Evolutionary conservation across 805 yeast genomes (phyloP).

Genomic region (Cyberlindnera euphorbiiphila): DNA sequence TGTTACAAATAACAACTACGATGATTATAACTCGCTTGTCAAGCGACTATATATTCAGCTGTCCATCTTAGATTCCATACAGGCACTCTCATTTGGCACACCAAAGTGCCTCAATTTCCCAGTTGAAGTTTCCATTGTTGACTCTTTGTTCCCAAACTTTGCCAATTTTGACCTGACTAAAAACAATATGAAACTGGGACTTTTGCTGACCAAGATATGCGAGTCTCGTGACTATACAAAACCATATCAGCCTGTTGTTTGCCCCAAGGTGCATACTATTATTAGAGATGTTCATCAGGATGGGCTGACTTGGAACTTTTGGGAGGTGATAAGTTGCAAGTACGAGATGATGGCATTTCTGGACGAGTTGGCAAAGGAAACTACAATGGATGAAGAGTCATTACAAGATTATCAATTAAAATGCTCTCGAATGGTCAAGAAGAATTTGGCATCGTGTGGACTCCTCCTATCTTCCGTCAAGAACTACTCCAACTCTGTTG

Average conservation of each 20-base stretch:
- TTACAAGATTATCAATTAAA: conserved; percentile 37
- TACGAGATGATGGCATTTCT: conserved; percentile 35
- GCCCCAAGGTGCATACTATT: conserved; percentile 3
- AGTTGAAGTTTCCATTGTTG: conserved; percentile 16
- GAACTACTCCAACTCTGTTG: conserved; percentile 26
- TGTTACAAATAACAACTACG: conserved; percentile 21
- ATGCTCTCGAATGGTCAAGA: conserved; percentile 36
- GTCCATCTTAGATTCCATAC: conserved; percentile 47
- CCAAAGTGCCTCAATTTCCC: conserved; percentile 32
- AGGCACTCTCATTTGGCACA: conserved; percentile 48
- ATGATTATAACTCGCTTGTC: conserved; percentile 26
- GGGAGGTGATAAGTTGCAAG: conserved; percentile 32
- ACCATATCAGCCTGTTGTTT: conserved; percentile 1
- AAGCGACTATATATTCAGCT: conserved; percentile 46
- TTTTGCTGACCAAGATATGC: conserved; percentile 21
- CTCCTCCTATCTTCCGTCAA: conserved; percentile 12
- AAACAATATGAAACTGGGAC: conserved; percentile 27
- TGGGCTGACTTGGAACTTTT: conserved; percentile 23
- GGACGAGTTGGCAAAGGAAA: conserved; percentile 30
- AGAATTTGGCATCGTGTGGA: conserved; percentile 15
- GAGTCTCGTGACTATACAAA: conserved; percentile 5
- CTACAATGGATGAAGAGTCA: conserved; percentile 28
- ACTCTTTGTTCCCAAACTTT: conserved; percentile 20
- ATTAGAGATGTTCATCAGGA: conserved; percentile 11
- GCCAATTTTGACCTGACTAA: conserved; percentile 19